Conservation (phyloP, 225 moss, liverwort and hornwort genomes). For the Lunularia cruciata region DNA sequence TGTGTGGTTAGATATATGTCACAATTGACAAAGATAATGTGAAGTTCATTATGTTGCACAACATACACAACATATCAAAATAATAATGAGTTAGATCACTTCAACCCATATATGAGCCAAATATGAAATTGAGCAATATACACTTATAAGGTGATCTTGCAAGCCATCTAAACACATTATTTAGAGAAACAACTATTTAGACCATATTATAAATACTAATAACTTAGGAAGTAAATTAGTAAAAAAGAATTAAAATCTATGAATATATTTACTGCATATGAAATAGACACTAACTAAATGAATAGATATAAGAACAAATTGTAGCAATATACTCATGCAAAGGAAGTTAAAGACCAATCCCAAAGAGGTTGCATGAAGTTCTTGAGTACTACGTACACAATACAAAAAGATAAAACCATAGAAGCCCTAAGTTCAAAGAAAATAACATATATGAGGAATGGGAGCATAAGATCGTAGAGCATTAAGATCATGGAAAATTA, state of each 20-base stretch:
- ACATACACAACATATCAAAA: no score
- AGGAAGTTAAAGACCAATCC: slow-evolving; percentile 87
- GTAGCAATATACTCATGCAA: slow-evolving; percentile 59
- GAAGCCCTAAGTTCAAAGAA: neutral
- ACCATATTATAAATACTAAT: no score
- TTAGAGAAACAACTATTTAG: slow-evolving; percentile 3
- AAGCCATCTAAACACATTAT: slow-evolving; percentile 66
- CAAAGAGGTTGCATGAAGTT: slow-evolving; percentile 78
- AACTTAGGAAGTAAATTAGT: no score
- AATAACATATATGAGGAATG: neutral
- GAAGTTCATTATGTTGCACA: no score
- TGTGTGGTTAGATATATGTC: no score
- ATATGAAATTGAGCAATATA: slow-evolving; percentile 99
- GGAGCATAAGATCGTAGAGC: neutral
- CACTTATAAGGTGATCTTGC: slow-evolving; percentile 93
- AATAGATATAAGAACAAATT: no score
- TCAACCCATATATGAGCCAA: slow-evolving; percentile 69
- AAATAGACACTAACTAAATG: no score
- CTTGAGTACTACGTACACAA: slow-evolving; percentile 76
- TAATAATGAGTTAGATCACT: neutral
- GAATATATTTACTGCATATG: no score
- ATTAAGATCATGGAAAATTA: neutral
- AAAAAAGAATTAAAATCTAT: no score
- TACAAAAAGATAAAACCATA: slow-evolving; percentile 31
- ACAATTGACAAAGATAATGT: no score